Percentiles rank a stretch among this genome's conserved stretches.
phyloP scores from a whole-genome alignment of 2,329 filamentous ascomycete species.

The Alternaria sp. region DNA sequence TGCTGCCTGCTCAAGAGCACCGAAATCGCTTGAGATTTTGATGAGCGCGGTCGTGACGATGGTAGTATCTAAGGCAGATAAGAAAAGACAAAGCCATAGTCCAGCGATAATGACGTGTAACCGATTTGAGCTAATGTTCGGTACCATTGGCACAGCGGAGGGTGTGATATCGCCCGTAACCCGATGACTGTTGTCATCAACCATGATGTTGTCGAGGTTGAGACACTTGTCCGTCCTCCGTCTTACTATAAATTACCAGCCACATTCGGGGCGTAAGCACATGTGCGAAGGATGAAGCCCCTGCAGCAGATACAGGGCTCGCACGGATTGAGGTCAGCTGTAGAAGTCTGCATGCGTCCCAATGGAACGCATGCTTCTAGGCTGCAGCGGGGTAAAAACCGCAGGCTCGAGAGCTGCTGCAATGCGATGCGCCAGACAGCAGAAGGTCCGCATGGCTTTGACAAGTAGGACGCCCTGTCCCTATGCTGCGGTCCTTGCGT shows the following conservation, averaged over 20 bases:
- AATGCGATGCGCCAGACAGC: background rate
- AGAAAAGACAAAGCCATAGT: conserved; percentile 43
- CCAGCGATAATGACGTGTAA: conserved; percentile 39
- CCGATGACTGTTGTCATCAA: background rate
- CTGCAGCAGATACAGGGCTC: background rate
- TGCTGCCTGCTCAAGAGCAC: conserved; percentile 32
- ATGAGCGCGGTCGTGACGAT: conserved; percentile 43
- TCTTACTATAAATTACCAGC: background rate
- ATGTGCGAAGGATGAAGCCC: background rate
- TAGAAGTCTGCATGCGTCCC: background rate
- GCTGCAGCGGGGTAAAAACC: background rate
- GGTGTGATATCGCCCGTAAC: background rate
- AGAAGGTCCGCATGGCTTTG: background rate
- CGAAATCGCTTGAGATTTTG: conserved; percentile 38
- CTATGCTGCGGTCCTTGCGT: background rate
- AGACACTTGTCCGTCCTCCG: background rate
- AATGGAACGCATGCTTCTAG: background rate
- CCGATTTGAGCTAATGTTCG: conserved; percentile 28
- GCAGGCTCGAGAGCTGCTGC: background rate
- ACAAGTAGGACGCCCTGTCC: background rate
- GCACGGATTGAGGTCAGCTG: background rate
- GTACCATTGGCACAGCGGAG: conserved; percentile 8
- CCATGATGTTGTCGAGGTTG: background rate
- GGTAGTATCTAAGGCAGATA: conserved; percentile 41
- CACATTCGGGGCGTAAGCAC: background rate